These are phyloP conservation scores for Fistulifera solaris DNA, from an alignment of 108 stramenopile genomes.

Conservation along the genomic window DNA sequence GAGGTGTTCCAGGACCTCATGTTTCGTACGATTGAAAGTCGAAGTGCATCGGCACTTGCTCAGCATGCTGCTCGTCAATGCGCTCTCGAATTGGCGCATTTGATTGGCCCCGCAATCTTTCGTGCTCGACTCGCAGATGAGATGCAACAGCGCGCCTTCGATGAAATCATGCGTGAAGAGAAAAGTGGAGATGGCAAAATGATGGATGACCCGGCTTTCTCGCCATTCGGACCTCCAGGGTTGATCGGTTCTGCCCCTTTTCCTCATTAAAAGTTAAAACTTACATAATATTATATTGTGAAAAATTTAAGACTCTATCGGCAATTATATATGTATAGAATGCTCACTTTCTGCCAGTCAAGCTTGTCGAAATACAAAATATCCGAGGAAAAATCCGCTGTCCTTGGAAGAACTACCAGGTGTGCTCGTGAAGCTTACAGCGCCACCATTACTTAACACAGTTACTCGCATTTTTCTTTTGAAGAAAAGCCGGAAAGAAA, in stretches of 20 bases:
- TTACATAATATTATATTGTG: too few relatives aligned
- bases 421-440: too few relatives aligned
- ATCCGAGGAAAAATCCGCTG: too few relatives aligned
- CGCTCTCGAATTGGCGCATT: conserved; percentile 62
- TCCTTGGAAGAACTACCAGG: too few relatives aligned
- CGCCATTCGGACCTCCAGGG: conserved; percentile 45
- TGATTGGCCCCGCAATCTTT: conserved; percentile 66
- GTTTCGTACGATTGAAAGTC: conserved; percentile 56
- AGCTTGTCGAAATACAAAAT: too few relatives aligned
- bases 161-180: conserved; percentile 58
- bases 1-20: conserved; percentile 72
- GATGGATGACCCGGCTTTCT: conserved; percentile 25
- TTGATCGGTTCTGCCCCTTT: conserved; percentile 18
- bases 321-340: too few relatives aligned
- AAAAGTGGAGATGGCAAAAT: conserved; percentile 4
- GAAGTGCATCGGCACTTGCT: conserved; percentile 61
- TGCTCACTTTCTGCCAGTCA: too few relatives aligned
- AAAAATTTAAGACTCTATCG: too few relatives aligned
- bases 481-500: too few relatives aligned
- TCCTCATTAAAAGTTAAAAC: too few relatives aligned
- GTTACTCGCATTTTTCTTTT: too few relatives aligned
- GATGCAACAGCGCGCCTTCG: conserved; percentile 52
- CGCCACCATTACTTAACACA: too few relatives aligned
- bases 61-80: conserved; percentile 75
- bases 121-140: conserved; percentile 65